Evolutionary conservation across 2,329 filamentous ascomycete genomes (phyloP).

Genomic region (Dothidotthia symphoricarpi): DNA sequence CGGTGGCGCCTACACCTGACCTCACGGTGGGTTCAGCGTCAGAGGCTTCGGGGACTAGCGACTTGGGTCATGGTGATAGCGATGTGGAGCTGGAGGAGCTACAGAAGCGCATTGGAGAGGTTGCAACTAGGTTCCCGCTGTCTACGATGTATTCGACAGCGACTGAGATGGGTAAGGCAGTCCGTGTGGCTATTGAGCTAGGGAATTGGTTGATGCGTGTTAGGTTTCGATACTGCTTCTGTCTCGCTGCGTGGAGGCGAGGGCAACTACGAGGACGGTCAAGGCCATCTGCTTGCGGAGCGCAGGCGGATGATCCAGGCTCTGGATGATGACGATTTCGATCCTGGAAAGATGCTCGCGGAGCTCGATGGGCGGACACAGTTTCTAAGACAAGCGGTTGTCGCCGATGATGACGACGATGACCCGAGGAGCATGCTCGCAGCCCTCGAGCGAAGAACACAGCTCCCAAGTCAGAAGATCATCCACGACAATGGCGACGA

Average conservation of each 20-base stretch:
- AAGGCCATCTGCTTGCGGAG: conserved; percentile 4
- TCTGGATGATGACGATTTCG: not conserved
- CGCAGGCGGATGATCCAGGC: not conserved
- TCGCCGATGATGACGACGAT: not conserved
- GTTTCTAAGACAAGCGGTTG: no score
- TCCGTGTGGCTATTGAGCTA: no score
- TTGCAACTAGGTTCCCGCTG: no score
- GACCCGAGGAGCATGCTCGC: conserved; percentile 7
- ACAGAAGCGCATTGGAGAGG: not conserved
- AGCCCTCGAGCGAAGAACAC: conserved; percentile 4
- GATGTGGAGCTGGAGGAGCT: not conserved
- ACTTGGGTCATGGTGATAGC: no score
- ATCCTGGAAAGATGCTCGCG: conserved; percentile 5
- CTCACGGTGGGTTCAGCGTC: not conserved
- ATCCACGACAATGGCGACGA: not conserved
- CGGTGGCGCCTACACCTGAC: not conserved
- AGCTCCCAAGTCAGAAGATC: not conserved
- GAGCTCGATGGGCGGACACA: conserved; percentile 1
- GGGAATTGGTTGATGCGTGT: no score
- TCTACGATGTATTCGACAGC: no score
- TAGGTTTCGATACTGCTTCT: not conserved
- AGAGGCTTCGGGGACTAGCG: not conserved
- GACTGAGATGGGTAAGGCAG: no score
- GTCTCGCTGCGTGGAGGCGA: not conserved
- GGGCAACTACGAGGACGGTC: not conserved